A percentile compares a stretch with the other conserved stretches of the same genome.
These are phyloP conservation scores for Medicago lupulina DNA, from an alignment of 306 rosid genomes.

Conservation along the genomic window DNA sequence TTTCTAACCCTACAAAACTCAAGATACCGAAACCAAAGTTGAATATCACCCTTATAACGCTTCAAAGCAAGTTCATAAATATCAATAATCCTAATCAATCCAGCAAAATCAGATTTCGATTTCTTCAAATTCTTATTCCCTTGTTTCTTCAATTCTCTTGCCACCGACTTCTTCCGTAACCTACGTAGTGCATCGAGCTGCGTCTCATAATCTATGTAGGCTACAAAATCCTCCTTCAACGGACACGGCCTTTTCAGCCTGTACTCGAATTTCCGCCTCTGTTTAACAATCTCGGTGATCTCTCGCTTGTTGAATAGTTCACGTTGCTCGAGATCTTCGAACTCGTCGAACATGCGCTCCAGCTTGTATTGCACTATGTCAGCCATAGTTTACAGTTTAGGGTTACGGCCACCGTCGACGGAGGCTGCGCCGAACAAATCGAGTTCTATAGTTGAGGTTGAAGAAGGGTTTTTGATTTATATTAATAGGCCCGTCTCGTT, in stretches of 20 bases:
- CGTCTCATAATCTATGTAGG: conserved; percentile 52
- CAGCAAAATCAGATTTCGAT: conserved; percentile 49
- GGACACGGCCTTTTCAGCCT: conserved; percentile 49
- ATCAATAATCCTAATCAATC: conserved; percentile 39
- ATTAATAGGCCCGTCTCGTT: no score
- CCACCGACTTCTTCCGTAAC: conserved; percentile 50
- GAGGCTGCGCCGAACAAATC: background rate
- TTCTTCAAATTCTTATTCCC: conserved; percentile 46
- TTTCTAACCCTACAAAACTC: conserved; percentile 71
- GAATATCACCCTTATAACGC: conserved; percentile 55
- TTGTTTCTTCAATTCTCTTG: conserved; percentile 42
- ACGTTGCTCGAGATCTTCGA: conserved; percentile 55
- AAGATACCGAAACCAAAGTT: conserved; percentile 54
- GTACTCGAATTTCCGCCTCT: conserved; percentile 55
- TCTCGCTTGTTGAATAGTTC: conserved; percentile 50
- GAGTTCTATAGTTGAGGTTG: background rate
- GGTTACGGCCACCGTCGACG: background rate
- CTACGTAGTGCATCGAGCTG: conserved; percentile 50
- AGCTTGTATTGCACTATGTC: conserved; percentile 54
- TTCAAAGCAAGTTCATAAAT: conserved; percentile 51
- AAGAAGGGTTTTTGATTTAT: background rate
- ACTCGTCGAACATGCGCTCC: conserved; percentile 58
- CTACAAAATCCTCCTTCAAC: conserved; percentile 46
- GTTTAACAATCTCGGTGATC: conserved; percentile 54
- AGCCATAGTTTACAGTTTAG: conserved; percentile 38